Conservation (phyloP, 768 basidiomycete species). For the Wakefieldia striispora region DNA sequence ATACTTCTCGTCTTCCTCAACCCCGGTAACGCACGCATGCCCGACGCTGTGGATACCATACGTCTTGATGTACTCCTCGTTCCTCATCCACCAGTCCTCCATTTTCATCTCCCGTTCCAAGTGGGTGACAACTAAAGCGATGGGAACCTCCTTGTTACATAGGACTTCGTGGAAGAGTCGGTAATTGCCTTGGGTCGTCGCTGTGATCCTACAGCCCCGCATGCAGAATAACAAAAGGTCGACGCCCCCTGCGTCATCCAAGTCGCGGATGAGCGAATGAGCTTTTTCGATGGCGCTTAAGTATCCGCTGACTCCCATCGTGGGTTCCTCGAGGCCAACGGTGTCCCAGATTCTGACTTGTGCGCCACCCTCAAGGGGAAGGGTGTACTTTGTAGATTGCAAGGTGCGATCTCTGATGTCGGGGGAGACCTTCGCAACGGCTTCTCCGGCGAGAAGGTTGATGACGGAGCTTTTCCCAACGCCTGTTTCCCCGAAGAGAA, state of each 20-base stretch:
- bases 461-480: constrained; percentile 45
- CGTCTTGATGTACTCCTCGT: constrained; percentile 20
- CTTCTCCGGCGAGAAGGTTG: constrained; percentile 37
- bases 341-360: constrained; percentile 30
- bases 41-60: constrained; percentile 31
- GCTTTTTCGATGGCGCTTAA: constrained; percentile 30
- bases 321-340: constrained; percentile 31
- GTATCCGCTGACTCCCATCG: constrained; percentile 28
- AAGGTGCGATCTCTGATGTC: constrained; percentile 36
- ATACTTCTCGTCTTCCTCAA: constrained; percentile 34
- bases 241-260: constrained; percentile 26
- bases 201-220: constrained; percentile 32
- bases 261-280: constrained; percentile 22
- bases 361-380: constrained; percentile 2
- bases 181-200: constrained; percentile 36
- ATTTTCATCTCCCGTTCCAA: constrained; percentile 36
- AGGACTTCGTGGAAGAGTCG: constrained; percentile 39
- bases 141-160: constrained; percentile 38
- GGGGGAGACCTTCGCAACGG: constrained; percentile 31
- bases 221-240: constrained; percentile 40
- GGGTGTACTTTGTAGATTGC: constrained; percentile 24
- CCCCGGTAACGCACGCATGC: constrained; percentile 43
- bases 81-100: constrained; percentile 37
- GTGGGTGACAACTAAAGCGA: constrained; percentile 39
- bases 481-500: constrained; percentile 32